These are phyloP conservation scores for Ustilago cynodontis DNA, from an alignment of 1,284 basidiomycete species.

Conservation along the genomic window DNA sequence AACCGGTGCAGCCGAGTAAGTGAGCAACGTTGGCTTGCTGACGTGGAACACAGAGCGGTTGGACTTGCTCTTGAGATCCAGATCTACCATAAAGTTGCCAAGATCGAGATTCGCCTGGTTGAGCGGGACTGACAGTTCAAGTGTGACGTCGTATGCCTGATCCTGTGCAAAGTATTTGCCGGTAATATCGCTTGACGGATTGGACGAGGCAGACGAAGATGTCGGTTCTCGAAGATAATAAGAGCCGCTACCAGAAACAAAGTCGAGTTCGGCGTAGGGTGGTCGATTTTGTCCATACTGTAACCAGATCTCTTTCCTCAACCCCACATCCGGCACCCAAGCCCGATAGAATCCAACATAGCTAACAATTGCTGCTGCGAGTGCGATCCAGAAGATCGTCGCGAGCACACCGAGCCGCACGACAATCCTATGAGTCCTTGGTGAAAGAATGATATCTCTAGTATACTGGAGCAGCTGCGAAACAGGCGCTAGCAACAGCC, in stretches of 20 bases:
- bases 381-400: slow-evolving; percentile 57
- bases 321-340: slow-evolving; percentile 65
- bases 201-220: slow-evolving; percentile 31
- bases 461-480: slow-evolving; percentile 34
- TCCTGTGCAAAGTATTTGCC: slow-evolving; percentile 59
- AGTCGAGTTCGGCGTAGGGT: slow-evolving; percentile 45
- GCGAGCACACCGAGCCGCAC: slow-evolving; percentile 61
- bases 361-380: slow-evolving; percentile 59
- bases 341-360: slow-evolving; percentile 68
- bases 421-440: slow-evolving; percentile 63
- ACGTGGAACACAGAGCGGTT: slow-evolving; percentile 39
- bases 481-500: slow-evolving; percentile 48
- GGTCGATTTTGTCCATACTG: slow-evolving; percentile 55
- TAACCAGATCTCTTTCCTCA: slow-evolving; percentile 61
- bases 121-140: slow-evolving; percentile 64
- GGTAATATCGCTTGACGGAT: slow-evolving; percentile 20
- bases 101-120: slow-evolving; percentile 63
- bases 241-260: slow-evolving; percentile 13
- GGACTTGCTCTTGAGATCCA: slow-evolving; percentile 50
- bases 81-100: slow-evolving; percentile 66
- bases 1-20: slow-evolving; percentile 45
- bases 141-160: slow-evolving; percentile 66
- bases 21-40: slow-evolving; percentile 49
- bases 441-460: slow-evolving; percentile 59
- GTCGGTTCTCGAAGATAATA: slow-evolving; percentile 26